Evolutionary conservation across 2,329 filamentous ascomycete genomes (phyloP).

Genomic region (Sclerotinia borealis): DNA sequence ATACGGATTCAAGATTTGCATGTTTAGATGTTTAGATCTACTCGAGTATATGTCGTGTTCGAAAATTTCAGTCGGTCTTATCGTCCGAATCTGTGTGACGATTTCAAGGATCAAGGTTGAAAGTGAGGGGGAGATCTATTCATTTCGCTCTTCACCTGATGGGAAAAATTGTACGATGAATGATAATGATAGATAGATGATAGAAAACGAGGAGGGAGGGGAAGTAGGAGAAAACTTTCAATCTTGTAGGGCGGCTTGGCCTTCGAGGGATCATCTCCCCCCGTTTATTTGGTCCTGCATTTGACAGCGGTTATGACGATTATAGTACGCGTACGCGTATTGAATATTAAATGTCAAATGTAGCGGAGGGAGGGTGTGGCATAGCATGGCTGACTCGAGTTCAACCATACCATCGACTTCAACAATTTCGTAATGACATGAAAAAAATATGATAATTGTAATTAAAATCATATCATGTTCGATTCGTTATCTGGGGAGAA

Average conservation of each 20-base stretch:
- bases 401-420: not conserved
- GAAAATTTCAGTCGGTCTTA: not conserved
- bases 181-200: not conserved
- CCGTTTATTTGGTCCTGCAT: not conserved
- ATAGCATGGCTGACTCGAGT: not conserved
- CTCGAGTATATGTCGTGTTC: too few relatives aligned
- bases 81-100: not conserved
- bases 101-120: slow-evolving; percentile 1
- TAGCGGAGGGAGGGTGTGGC: not conserved
- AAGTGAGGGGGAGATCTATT: not conserved
- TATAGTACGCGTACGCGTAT: too few relatives aligned
- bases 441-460: not conserved
- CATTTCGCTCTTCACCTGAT: not conserved
- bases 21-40: not conserved
- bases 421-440: not conserved
- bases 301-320: not conserved
- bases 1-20: not conserved
- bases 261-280: not conserved
- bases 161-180: not conserved
- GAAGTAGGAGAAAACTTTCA: not conserved
- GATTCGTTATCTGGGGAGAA: not conserved
- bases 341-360: not conserved
- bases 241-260: not conserved
- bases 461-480: too few relatives aligned
- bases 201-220: too few relatives aligned